Conservation (phyloP, 305 asterid species). For the Caryopteris hybrid region DNA sequence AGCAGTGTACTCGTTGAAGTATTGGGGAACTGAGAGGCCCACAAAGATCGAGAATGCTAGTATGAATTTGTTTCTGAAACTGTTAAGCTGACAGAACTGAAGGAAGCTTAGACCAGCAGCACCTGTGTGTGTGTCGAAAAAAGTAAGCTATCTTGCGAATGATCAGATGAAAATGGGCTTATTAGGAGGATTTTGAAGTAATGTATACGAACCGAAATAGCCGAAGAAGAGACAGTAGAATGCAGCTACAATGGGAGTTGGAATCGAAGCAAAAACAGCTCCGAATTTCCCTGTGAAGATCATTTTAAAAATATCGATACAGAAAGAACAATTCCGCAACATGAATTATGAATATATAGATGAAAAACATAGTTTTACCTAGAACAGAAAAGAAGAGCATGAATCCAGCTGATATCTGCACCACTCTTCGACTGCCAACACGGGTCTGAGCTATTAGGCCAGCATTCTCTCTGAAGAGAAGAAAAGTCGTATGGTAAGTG, state of each 20-base stretch:
- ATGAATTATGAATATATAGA: not conserved
- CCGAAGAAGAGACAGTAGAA: slow-evolving; percentile 59
- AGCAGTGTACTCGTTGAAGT: slow-evolving; percentile 52
- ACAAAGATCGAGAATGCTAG: slow-evolving; percentile 41
- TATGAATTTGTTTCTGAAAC: slow-evolving; percentile 52
- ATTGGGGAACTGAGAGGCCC: slow-evolving; percentile 50
- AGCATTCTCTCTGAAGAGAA: slow-evolving; percentile 45
- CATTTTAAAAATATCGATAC: not conserved
- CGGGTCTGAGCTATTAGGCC: slow-evolving; percentile 57
- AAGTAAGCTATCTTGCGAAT: not conserved
- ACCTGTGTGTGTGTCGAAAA: slow-evolving; percentile 28
- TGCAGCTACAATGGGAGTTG: slow-evolving; percentile 49
- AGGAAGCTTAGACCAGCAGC: slow-evolving; percentile 47
- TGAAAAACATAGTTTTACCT: slow-evolving; percentile 25
- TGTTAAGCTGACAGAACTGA: slow-evolving; percentile 64
- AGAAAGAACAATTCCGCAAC: not conserved
- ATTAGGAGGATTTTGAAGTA: not conserved
- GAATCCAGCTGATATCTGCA: slow-evolving; percentile 62
- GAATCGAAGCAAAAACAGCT: slow-evolving; percentile 61
- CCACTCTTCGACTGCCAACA: slow-evolving; percentile 66
- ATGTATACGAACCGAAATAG: slow-evolving; percentile 38
- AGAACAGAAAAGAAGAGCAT: slow-evolving; percentile 62
- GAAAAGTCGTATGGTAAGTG: not conserved
- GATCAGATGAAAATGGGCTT: not conserved
- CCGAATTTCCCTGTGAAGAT: slow-evolving; percentile 49